phyloP scores from a whole-genome alignment of 805 yeast genomes.

The Lachancea lanzarotensis region DNA sequence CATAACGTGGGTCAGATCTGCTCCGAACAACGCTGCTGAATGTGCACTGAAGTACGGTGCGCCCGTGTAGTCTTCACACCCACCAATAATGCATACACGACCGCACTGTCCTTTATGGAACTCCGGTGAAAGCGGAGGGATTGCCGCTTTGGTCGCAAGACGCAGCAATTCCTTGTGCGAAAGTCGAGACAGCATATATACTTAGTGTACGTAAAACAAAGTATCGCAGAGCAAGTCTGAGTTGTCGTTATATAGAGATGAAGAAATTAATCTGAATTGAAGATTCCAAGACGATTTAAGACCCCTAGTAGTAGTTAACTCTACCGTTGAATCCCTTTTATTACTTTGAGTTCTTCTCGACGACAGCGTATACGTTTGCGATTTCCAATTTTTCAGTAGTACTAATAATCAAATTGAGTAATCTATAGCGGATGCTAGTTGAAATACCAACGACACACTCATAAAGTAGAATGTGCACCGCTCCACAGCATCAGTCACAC shows the following conservation, averaged over 20 bases:
- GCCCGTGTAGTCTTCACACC: constrained; percentile 93
- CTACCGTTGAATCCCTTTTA: too few relatives aligned
- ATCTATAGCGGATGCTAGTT: not conserved
- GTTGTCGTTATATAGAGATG: too few relatives aligned
- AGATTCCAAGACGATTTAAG: not conserved
- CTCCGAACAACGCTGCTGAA: constrained; percentile 77
- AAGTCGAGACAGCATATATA: constrained; percentile 7
- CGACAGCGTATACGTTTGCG: too few relatives aligned
- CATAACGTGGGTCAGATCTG: constrained; percentile 84
- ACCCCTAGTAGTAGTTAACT: not conserved
- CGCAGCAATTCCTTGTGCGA: constrained; percentile 40
- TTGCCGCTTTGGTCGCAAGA: constrained; percentile 42
- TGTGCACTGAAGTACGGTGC: constrained; percentile 91
- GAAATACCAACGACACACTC: too few relatives aligned
- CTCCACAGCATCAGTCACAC: too few relatives aligned
- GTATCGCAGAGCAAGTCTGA: too few relatives aligned
- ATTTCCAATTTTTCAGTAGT: too few relatives aligned
- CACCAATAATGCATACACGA: constrained; percentile 80
- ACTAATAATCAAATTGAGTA: not conserved
- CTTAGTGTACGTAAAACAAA: too few relatives aligned
- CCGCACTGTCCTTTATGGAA: constrained; percentile 93
- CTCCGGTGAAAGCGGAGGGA: constrained; percentile 68
- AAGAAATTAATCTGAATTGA: too few relatives aligned
- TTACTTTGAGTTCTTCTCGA: too few relatives aligned
- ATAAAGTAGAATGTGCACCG: too few relatives aligned